Conservation (phyloP, 1,284 basidiomycete species). For the Sporisorium iseilematis-ciliati region DNA sequence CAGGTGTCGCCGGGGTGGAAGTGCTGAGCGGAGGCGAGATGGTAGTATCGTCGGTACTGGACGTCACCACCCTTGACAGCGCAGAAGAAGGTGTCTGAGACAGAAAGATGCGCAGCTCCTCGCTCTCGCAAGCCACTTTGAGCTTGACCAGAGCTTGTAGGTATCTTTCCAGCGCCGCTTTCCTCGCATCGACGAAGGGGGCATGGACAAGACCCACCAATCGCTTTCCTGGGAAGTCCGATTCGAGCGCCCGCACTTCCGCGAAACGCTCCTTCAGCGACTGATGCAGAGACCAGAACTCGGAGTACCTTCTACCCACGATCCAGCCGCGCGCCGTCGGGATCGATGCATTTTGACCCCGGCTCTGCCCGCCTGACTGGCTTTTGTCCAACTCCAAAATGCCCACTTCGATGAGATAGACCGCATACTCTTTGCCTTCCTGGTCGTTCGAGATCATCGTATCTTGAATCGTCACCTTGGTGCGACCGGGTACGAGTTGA, state of each 20-base stretch:
- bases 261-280: slow-evolving; percentile 77
- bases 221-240: slow-evolving; percentile 57
- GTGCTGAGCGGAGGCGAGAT: slow-evolving; percentile 3
- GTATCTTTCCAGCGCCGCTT: slow-evolving; percentile 85
- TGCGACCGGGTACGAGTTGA: slow-evolving; percentile 83
- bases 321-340: slow-evolving; percentile 81
- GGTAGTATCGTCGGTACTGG: slow-evolving; percentile 4
- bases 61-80: slow-evolving; percentile 12
- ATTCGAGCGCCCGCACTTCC: slow-evolving; percentile 51
- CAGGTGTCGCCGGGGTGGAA: slow-evolving; percentile 11
- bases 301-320: slow-evolving; percentile 89
- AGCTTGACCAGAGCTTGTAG: slow-evolving; percentile 75
- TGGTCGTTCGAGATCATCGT: slow-evolving; percentile 71
- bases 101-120: slow-evolving; percentile 85
- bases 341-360: background rate
- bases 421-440: slow-evolving; percentile 86
- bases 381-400: slow-evolving; percentile 17
- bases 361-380: slow-evolving; percentile 6
- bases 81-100: slow-evolving; percentile 71
- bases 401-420: slow-evolving; percentile 91
- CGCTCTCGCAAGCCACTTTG: slow-evolving; percentile 74
- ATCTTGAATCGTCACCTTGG: slow-evolving; percentile 70
- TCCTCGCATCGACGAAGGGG: slow-evolving; percentile 78
- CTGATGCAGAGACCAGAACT: slow-evolving; percentile 89
- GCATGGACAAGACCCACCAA: slow-evolving; percentile 53